Evolutionary conservation across 371 early-diverging fungal genomes (phyloP).

Genomic region (Mucor circinelloides): DNA sequence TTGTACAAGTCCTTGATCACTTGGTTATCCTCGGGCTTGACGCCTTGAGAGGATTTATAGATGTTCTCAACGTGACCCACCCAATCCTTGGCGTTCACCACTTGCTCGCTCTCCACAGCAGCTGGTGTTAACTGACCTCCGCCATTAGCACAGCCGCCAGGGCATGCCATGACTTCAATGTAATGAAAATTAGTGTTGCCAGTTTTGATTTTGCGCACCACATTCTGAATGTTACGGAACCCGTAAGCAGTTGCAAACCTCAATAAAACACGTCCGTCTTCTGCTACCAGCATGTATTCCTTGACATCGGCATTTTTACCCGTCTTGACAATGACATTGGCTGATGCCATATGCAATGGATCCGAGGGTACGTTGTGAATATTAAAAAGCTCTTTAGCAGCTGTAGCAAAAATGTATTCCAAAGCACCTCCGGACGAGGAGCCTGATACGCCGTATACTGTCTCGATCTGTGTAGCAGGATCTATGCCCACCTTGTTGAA

Average conservation of each 20-base stretch:
- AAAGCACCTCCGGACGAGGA: conserved; percentile 91
- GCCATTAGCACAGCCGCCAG: conserved; percentile 91
- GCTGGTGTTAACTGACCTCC: conserved; percentile 83
- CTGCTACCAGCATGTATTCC: conserved; percentile 61
- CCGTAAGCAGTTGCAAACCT: conserved; percentile 90
- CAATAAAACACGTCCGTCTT: conserved; percentile 57
- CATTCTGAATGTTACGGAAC: conserved; percentile 95
- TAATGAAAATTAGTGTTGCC: conserved; percentile 78
- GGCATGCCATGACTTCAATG: conserved; percentile 98
- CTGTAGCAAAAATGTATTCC: conserved; percentile 82
- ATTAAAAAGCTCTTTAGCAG: conserved; percentile 78
- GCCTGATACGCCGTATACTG: conserved; percentile 68
- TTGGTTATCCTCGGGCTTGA: conserved; percentile 62
- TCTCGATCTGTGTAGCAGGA: conserved; percentile 39
- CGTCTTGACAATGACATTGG: conserved; percentile 54
- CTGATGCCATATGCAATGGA: conserved; percentile 5
- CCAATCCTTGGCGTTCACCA: conserved; percentile 67
- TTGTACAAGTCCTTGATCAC: conserved; percentile 57
- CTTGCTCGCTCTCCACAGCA: conserved; percentile 31
- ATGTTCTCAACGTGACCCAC: conserved; percentile 55
- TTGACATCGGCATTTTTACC: conserved; percentile 86
- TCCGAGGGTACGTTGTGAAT: conserved; percentile 54
- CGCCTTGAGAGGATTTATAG: conserved; percentile 54
- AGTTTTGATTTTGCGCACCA: conserved; percentile 84
- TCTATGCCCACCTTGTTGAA: conserved; percentile 53